phyloP scores from a whole-genome alignment of 805 yeast genomes.

The Cyberlindnera mycetangii region DNA sequence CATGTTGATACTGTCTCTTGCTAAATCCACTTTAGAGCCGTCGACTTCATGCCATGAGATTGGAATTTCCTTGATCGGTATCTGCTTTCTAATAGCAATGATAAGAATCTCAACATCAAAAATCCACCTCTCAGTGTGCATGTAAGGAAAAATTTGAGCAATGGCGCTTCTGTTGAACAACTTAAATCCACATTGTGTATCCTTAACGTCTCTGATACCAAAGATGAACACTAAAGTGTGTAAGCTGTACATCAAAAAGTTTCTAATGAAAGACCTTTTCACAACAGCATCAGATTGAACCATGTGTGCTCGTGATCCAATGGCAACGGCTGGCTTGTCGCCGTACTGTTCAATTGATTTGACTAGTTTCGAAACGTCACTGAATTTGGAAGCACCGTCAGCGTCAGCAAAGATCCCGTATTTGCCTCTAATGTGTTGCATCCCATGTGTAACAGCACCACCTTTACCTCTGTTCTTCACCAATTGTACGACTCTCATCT shows the following conservation, averaged over 20 bases:
- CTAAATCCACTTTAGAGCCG: slow-evolving; percentile 91
- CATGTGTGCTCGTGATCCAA: slow-evolving; percentile 97
- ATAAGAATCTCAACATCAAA: slow-evolving; percentile 93
- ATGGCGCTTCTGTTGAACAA: slow-evolving; percentile 75
- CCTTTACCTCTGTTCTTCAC: slow-evolving; percentile 87
- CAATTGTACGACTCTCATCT: slow-evolving; percentile 67
- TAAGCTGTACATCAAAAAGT: slow-evolving; percentile 88
- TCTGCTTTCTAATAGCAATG: slow-evolving; percentile 67
- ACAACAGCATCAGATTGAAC: slow-evolving; percentile 95
- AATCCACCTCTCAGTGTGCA: slow-evolving; percentile 98
- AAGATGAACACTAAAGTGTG: slow-evolving; percentile 83
- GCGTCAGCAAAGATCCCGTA: slow-evolving; percentile 91
- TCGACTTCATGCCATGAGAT: slow-evolving; percentile 97
- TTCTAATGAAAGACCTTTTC: slow-evolving; percentile 83
- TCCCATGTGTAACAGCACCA: slow-evolving; percentile 95
- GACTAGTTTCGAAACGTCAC: slow-evolving; percentile 58
- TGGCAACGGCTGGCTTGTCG: slow-evolving; percentile 56
- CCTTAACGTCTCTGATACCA: slow-evolving; percentile 83
- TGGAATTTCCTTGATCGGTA: slow-evolving; percentile 72
- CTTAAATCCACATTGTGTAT: slow-evolving; percentile 98
- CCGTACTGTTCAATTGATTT: slow-evolving; percentile 34
- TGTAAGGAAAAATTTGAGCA: slow-evolving; percentile 67
- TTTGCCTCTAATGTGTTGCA: slow-evolving; percentile 69
- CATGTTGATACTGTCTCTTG: slow-evolving; percentile 88
- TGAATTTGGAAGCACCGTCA: slow-evolving; percentile 89